Percentiles rank a stretch among this genome's conserved stretches.
phyloP scores from a whole-genome alignment of 2,329 filamentous ascomycete species.

The Claviceps purpurea region DNA sequence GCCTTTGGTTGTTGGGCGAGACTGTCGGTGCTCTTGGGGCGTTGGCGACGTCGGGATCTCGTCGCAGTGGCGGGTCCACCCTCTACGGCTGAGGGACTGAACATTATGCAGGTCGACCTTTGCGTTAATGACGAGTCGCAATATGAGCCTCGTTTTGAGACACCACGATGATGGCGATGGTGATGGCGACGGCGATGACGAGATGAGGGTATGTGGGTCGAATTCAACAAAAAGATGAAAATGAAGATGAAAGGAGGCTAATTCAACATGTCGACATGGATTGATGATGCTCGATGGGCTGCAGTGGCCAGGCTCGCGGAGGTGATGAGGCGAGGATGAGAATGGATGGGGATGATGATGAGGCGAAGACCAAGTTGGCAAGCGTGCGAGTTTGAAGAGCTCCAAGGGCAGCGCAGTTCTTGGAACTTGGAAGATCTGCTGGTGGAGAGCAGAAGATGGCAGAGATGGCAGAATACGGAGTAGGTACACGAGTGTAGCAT shows the following conservation, averaged over 20 bases:
- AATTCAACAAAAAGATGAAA: background rate
- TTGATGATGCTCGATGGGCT: constrained; percentile 2
- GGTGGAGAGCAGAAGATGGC: constrained; percentile 10
- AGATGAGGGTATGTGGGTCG: too few relatives aligned
- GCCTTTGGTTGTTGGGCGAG: constrained; percentile 45
- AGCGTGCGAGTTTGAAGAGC: background rate
- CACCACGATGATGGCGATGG: background rate
- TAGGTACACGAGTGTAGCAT: constrained; percentile 3
- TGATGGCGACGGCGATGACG: background rate
- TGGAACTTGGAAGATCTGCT: constrained; percentile 2
- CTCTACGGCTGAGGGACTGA: constrained; percentile 40
- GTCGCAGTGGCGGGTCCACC: constrained; percentile 42
- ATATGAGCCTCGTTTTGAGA: background rate
- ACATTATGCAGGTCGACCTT: constrained; percentile 31
- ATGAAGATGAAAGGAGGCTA: constrained; percentile 1
- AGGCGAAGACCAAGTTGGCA: background rate
- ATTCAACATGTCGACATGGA: constrained; percentile 8
- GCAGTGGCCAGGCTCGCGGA: background rate
- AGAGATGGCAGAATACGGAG: background rate
- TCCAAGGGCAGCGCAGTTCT: constrained; percentile 5
- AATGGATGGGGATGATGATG: background rate
- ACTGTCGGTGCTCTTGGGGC: constrained; percentile 42
- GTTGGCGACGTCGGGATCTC: constrained; percentile 47
- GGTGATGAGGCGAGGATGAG: background rate
- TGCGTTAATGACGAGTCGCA: constrained; percentile 1